Base-by-base conservation (phyloP, 176 grass and related monocot species). In the Eremochloa ophiuroides region DNA sequence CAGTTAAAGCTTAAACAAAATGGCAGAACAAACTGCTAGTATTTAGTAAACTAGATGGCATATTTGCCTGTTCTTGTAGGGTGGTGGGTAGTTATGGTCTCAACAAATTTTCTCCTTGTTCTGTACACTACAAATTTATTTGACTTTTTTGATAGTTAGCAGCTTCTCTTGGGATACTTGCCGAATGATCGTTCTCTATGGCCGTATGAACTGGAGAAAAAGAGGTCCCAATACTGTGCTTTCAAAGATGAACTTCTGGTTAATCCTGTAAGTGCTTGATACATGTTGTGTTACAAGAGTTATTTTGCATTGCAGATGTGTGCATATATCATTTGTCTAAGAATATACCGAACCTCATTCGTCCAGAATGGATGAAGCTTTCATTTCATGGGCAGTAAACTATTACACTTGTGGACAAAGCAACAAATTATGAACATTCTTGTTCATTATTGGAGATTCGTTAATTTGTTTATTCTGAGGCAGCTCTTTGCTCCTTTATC, bases 151-250 rank as follows among this genome's bases (percentile, higher is more conserved):
- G 89, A 85, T 98, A 95, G 93, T 86, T 81, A 93, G 84, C 96
- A 95, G 96, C 90, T 98, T 88, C 91, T 98, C 22, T 91, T 98
- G 91, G 96, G 93, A 65, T 95, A 95, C 78, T 86, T 98, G 72
- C 93, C 93, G 63, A 82, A 56, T 79, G 96, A 98, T 85, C 90
- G 63, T 74, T 80, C 91, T 35, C 61, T 98, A 48, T 98, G 96
- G 96, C 18, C 82, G 10, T 91, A 93, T 74, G 96, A 98, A 84
- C 88, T 95, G 91, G 96, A 91, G 73, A 98, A 93, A 86, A 98
- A 91, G 65, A 86, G 82, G 7, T 93, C 82, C 46, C 96, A 93
- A 43, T 98, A 98, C 47, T 71, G 86, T 67, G 86, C 75, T 82
- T 95, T 98, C 76, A 91, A 82, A 86, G 96, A 95, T 62, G 96